Conservation (phyloP, 257 asterid species). For the Ophiorrhiza pumila region DNA sequence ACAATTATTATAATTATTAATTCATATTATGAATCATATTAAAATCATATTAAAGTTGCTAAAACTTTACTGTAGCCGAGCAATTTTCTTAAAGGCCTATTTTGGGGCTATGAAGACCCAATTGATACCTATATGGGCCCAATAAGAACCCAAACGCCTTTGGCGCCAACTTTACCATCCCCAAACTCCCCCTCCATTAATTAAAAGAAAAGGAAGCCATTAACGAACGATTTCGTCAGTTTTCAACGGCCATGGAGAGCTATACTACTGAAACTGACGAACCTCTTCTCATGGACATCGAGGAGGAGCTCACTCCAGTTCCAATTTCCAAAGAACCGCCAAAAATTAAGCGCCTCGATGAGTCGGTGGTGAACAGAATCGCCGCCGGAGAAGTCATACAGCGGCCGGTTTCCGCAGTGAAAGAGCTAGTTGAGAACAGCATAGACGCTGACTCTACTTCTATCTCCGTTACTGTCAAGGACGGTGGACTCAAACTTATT, state of each 20-base stretch:
- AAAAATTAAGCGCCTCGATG: conserved; percentile 68
- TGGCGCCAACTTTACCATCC: conserved; percentile 14
- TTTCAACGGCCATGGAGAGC: not conserved
- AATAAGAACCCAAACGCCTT: not conserved
- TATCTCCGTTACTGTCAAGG: conserved; percentile 71
- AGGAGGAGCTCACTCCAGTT: conserved; percentile 29
- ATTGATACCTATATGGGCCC: too few relatives aligned
- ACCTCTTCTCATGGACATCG: conserved; percentile 32
- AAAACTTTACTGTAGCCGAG: too few relatives aligned
- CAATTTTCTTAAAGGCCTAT: too few relatives aligned
- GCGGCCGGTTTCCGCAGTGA: conserved; percentile 92
- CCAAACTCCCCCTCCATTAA: too few relatives aligned
- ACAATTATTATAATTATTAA: too few relatives aligned
- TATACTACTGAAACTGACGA: conserved; percentile 8
- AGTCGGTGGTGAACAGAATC: conserved; percentile 84
- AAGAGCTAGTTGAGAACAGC: conserved; percentile 94
- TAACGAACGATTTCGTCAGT: conserved; percentile 1
- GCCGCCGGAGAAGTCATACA: conserved; percentile 98
- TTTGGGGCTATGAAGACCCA: not conserved
- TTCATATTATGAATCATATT: too few relatives aligned
- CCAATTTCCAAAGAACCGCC: conserved; percentile 55
- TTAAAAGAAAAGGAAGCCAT: not conserved
- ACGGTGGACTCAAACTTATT: conserved; percentile 91
- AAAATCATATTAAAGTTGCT: too few relatives aligned
- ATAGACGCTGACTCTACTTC: conserved; percentile 79